Evolutionary conservation across 2,329 filamentous ascomycete genomes (phyloP), one percentile per base, ranked within the genome.

Genomic region (Botrytis galanthina): DNA sequence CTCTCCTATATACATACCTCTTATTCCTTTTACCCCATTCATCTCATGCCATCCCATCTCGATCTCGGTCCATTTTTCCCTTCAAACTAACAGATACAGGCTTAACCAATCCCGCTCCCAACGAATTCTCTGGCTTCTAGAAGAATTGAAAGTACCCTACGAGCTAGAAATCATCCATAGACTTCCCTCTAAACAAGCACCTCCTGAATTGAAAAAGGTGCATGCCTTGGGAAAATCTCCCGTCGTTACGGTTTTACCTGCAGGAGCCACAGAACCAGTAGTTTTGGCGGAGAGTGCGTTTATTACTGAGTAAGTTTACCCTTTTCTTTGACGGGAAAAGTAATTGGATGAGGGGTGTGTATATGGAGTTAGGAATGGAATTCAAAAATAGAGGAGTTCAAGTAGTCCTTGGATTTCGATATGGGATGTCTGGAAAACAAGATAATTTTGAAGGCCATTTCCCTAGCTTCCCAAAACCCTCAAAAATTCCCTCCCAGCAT

Each of bases 181-280:
- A 71, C 81, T 85, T 76, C 84, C 83, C 72, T 79, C 84, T 73
- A 87, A 91, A 72, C 87, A 85, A 78, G 95, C 95, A 1, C 93
- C 93, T 5, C 85, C 89, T 0, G 91, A 93, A 79, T 87, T 98
- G 63, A 91, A 92, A 79, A 86, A 93, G 76, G 83, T 97, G 54
- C 94, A 97, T 80, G 92, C 93, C 0, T 86, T 98, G 6, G 95
- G 95, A 75, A 97, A 97, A 82, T 94, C 93, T 1, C 95, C 95
- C 0, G 84, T 95, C 60, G 84, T 98, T 76, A 88, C 88, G 14
- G 85, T 98, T 78, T 84, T 82, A n/a, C 81, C 84, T 0, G 83
- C 81, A 35, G 79, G 78, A 5, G 74, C 78, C 39, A 79, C 72
- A n/a, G 81, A 87, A 76, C 84, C 87, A 3, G 79, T 89, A 18